These are phyloP conservation scores for Fagopyrum tataricum DNA, from an alignment of 148 eudicot genomes.

Conservation along the genomic window DNA sequence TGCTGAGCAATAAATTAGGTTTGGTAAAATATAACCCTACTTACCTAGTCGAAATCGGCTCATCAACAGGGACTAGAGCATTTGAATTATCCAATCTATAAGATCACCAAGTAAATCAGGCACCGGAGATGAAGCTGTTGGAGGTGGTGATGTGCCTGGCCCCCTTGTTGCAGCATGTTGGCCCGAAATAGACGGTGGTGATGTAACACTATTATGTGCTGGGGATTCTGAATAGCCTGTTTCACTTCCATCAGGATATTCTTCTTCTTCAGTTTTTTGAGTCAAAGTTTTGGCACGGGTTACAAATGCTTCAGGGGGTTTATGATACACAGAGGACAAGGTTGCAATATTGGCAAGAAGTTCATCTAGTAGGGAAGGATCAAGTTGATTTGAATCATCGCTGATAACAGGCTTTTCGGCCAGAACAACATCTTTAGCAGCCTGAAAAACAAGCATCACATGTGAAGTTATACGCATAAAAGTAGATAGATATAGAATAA, in stretches of 20 bases:
- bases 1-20: background rate
- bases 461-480: background rate
- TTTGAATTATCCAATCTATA: conserved; percentile 57
- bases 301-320: conserved; percentile 94
- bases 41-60: conserved; percentile 67
- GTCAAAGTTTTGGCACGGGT: conserved; percentile 71
- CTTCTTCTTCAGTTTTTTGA: conserved; percentile 86
- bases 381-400: conserved; percentile 93
- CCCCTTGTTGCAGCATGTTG: too few relatives aligned
- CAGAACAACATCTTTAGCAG: conserved; percentile 94
- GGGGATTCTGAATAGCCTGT: conserved; percentile 62
- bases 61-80: conserved; percentile 67
- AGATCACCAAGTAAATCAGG: conserved; percentile 94
- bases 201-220: conserved; percentile 51
- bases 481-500: background rate
- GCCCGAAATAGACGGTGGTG: conserved; percentile 62
- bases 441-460: conserved; percentile 33
- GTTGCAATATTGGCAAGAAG: conserved; percentile 96
- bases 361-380: conserved; percentile 91
- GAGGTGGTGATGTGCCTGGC: conserved; percentile 33
- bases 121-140: conserved; percentile 40
- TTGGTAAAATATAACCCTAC: conserved; percentile 16
- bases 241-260: conserved; percentile 77
- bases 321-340: conserved; percentile 91
- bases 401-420: conserved; percentile 98